Evolutionary conservation across 2,329 filamentous ascomycete genomes (phyloP), one percentile per base, ranked within the genome.

Genomic region (Cercospora nicotianae): DNA sequence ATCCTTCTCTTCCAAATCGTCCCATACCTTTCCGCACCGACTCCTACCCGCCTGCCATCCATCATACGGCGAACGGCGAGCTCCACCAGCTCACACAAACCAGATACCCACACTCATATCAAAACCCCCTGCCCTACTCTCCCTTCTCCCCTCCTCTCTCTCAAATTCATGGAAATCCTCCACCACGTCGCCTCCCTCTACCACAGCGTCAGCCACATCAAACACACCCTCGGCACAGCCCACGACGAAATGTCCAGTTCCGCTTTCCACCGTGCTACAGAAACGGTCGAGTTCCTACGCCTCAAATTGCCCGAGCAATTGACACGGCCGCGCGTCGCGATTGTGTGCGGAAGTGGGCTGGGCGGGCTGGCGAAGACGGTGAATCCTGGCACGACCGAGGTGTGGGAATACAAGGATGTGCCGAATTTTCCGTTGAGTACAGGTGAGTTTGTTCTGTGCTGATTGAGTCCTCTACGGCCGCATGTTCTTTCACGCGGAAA

Each of bases 291-390:
- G 16, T 85, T 83, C 72, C 77, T 90, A 23, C 82, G 80, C 60
- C 75, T 79, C 23, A 79, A 79, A 58, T 76, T 89, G n/a, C 86
- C 87, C 16, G 68, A 76, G 16, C 76, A 88, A n/a, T 81, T 84
- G 64, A 77, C 79, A 2, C 69, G 67, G 55, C 88, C 88, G 10
- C 81, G 82, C 66, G 83, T 90, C 69, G 88, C 87, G 45, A 87
- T 90, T 65, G 84, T 90, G 26, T 90, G 88, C 75, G 88, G 88
- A 33, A 89, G 87, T 60, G 88, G 88, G 3, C 79, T 90, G 8
- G 87, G 87, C 48, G 87, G 87, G 1, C 82, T 90, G 39, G 86
- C 84, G 67, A 81, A 86, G 66, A 86, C 85, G 3, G 83, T 89
- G 57, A 80, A 87, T 62, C 73, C 80, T 20, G 79, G 82, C 30